phyloP scores from a whole-genome alignment of 2,329 filamentous ascomycete species.

The Xylariaceae sp. region DNA sequence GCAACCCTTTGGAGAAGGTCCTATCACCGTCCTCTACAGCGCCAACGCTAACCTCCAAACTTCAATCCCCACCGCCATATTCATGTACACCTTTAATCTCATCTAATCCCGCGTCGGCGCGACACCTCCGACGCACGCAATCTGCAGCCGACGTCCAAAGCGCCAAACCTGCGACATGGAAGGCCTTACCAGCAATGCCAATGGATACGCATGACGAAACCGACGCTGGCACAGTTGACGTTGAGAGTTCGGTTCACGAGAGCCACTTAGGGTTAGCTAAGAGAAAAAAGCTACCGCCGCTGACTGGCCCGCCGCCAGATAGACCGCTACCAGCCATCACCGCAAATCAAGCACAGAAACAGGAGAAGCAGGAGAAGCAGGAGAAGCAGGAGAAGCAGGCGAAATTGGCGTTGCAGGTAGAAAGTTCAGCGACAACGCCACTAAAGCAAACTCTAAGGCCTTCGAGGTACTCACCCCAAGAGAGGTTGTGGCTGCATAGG shows the following conservation, averaged over 20 bases:
- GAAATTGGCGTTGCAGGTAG: not conserved
- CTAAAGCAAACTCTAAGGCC: slow-evolving; percentile 4
- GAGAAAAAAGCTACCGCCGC: slow-evolving; percentile 13
- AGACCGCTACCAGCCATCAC: slow-evolving; percentile 25
- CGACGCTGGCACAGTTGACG: not conserved
- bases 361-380: not conserved
- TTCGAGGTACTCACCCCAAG: slow-evolving; percentile 25
- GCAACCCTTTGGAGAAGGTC: not conserved
- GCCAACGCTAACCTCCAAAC: not conserved
- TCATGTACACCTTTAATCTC: not conserved
- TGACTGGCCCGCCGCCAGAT: slow-evolving; percentile 24
- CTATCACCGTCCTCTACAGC: not conserved
- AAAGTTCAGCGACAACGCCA: not conserved
- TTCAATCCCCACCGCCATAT: not conserved
- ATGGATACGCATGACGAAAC: not conserved
- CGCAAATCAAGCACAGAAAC: not conserved
- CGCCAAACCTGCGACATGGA: slow-evolving; percentile 11
- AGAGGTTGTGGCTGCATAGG: slow-evolving; percentile 33
- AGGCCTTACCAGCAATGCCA: slow-evolving; percentile 11
- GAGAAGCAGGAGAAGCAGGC: not conserved
- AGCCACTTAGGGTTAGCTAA: not conserved
- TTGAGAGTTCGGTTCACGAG: not conserved
- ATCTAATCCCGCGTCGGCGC: not conserved
- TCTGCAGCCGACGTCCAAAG: slow-evolving; percentile 25
- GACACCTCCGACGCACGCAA: slow-evolving; percentile 26